These are phyloP conservation scores for Cystobasidium ongulense DNA, from an alignment of 768 basidiomycete genomes.

Conservation along the genomic window DNA sequence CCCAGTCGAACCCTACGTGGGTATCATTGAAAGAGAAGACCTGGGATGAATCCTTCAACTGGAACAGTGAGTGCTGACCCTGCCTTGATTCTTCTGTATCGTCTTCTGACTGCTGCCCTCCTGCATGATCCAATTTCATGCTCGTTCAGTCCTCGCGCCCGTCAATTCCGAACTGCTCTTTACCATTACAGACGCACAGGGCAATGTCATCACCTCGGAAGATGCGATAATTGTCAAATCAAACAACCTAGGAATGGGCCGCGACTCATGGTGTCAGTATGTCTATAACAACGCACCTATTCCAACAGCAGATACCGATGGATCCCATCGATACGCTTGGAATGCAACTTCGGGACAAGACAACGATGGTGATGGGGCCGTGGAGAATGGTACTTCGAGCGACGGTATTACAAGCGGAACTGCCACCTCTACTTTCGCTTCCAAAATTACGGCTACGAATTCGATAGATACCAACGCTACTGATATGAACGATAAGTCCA, in stretches of 20 bases:
- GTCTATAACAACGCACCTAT: neutral
- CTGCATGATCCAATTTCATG: neutral
- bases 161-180: neutral
- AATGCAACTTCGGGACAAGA: neutral
- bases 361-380: neutral
- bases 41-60: slow-evolving; percentile 1
- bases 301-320: neutral
- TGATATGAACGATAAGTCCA: neutral
- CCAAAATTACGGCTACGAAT: neutral
- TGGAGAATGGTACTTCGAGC: neutral
- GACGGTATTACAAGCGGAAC: neutral
- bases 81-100: neutral
- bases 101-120: neutral
- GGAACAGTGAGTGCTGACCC: slow-evolving; percentile 3
- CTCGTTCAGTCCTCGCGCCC: slow-evolving; percentile 4
- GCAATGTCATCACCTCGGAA: neutral
- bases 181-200: neutral
- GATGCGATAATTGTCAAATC: neutral
- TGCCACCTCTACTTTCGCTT: neutral
- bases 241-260: neutral
- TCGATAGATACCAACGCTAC: neutral
- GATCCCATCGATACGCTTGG: neutral
- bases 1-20: neutral
- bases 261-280: slow-evolving; percentile 1
- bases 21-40: neutral